phyloP scores from a whole-genome alignment of 768 basidiomycete genomes.

The Hydnomerulius pinastri region DNA sequence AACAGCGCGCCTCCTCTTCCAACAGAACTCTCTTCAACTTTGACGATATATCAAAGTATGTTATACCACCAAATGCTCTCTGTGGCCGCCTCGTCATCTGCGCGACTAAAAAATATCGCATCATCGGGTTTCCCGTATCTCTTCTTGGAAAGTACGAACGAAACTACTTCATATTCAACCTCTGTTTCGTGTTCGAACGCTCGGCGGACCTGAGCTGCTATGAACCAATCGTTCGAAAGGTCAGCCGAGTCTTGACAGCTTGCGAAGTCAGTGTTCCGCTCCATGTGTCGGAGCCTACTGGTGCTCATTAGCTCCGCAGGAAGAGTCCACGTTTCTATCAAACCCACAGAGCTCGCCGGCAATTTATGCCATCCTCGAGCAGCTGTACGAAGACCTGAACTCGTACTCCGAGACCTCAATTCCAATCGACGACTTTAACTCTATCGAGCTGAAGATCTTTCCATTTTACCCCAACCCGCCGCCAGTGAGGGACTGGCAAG shows the following conservation, averaged over 20 bases:
- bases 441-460: slow-evolving; percentile 93
- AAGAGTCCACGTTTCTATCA: slow-evolving; percentile 90
- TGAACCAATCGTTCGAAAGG: slow-evolving; percentile 94
- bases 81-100: slow-evolving; percentile 90
- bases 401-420: slow-evolving; percentile 97
- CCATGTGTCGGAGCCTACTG: background rate
- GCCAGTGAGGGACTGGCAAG: slow-evolving; percentile 90
- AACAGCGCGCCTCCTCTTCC: slow-evolving; percentile 51
- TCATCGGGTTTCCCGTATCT: slow-evolving; percentile 90
- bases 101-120: slow-evolving; percentile 75
- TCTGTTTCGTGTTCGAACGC: slow-evolving; percentile 95
- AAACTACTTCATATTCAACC: slow-evolving; percentile 90
- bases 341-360: slow-evolving; percentile 63
- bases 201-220: slow-evolving; percentile 92
- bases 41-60: slow-evolving; percentile 88
- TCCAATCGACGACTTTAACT: slow-evolving; percentile 86
- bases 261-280: slow-evolving; percentile 71
- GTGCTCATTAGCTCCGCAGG: slow-evolving; percentile 41
- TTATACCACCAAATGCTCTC: slow-evolving; percentile 84
- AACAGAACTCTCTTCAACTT: slow-evolving; percentile 78
- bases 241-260: slow-evolving; percentile 81
- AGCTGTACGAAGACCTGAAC: slow-evolving; percentile 95
- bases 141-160: slow-evolving; percentile 76
- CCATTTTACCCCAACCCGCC: slow-evolving; percentile 97
- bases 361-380: slow-evolving; percentile 86